Conservation (phyloP, 495 filamentous ascomycete species). For the Rostrohypoxylon terebratum region DNA sequence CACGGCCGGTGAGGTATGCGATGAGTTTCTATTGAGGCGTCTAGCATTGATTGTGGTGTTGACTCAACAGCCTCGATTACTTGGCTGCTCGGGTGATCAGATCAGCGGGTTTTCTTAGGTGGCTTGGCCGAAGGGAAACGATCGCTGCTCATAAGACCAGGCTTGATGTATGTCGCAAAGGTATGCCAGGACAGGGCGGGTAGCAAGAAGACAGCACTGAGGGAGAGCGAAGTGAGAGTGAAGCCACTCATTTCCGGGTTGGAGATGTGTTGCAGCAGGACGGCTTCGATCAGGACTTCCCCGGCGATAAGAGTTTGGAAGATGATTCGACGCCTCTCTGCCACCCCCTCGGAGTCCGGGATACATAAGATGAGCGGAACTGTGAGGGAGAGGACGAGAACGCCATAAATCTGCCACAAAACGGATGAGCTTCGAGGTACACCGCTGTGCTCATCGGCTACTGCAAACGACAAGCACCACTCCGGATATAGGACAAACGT, state of each 20-base stretch:
- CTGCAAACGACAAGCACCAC: constrained; percentile 37
- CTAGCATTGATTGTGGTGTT: not conserved
- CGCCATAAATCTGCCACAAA: constrained; percentile 38
- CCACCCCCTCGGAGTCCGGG: constrained; percentile 22
- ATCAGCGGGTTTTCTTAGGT: constrained; percentile 25
- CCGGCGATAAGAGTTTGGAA: constrained; percentile 35
- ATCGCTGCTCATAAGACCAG: constrained; percentile 17
- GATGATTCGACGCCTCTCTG: constrained; percentile 31
- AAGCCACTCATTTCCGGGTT: constrained; percentile 22
- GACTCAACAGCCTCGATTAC: too few relatives aligned
- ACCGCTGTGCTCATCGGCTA: not conserved
- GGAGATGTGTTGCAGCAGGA: constrained; percentile 25
- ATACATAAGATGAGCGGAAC: constrained; percentile 31
- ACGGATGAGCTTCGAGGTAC: constrained; percentile 36
- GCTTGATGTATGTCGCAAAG: constrained; percentile 29
- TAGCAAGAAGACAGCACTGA: constrained; percentile 25
- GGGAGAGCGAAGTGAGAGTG: constrained; percentile 26
- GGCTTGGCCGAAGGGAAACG: not conserved
- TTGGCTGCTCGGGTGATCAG: not conserved
- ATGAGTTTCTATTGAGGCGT: not conserved
- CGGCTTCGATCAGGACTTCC: constrained; percentile 30
- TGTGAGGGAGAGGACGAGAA: constrained; percentile 32
- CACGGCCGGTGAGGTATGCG: not conserved
- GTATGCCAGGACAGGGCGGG: constrained; percentile 39
- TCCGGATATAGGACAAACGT: constrained; percentile 33